Base-by-base conservation (phyloP, 2,329 filamentous ascomycete species). In the Colletotrichum lentis region DNA sequence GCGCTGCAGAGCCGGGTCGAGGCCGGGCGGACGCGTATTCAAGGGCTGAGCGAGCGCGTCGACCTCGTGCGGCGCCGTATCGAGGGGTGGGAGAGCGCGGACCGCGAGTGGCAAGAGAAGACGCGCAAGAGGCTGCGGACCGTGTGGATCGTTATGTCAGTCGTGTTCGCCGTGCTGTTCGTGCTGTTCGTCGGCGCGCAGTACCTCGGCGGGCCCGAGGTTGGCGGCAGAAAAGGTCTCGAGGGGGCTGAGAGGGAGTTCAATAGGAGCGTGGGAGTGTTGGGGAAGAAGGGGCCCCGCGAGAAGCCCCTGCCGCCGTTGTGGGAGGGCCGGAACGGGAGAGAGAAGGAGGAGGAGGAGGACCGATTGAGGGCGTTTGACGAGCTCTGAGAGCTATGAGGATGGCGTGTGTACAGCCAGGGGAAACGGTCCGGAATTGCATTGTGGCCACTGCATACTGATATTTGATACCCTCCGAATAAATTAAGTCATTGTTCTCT, bases 51-150 rank as follows among this genome's bases (percentile, higher is more conserved):
- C 67, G 82, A 82, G 50, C 83, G 91, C 56, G 86, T 95, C 3
- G 88, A 90, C 59, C 79, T 83, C 16, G 90, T 92, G 14, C 84
- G 87, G 57, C 79, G 84, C 63, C 83, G 87, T 8, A 87, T 94
- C 16, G 89, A 91, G 74, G 80, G 82, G 35, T 92, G 90, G 85
- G 90, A 92, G 76, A 83, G 82, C 64, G 84, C 86, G 1, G 91
- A 94, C 77, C 82, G 81, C 55, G 86, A 88, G 73, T 90, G 89
- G 83, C 87, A 91, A 77, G 88, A 91, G 73, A 87, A 83, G 73
- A 91, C 88, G n/a, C 81, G 88, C 69, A 83, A 81, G 74, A 84
- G 89, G 57, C 79, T 92, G 70, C 87, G 85, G 71, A 82, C 86
- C 22, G 79, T 91, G 54, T 92, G 90, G 88, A 83, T 87, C 46